Evolutionary conservation across 2,329 filamentous ascomycete species (phyloP).

Genomic region (Aspergillus aculeatus): DNA sequence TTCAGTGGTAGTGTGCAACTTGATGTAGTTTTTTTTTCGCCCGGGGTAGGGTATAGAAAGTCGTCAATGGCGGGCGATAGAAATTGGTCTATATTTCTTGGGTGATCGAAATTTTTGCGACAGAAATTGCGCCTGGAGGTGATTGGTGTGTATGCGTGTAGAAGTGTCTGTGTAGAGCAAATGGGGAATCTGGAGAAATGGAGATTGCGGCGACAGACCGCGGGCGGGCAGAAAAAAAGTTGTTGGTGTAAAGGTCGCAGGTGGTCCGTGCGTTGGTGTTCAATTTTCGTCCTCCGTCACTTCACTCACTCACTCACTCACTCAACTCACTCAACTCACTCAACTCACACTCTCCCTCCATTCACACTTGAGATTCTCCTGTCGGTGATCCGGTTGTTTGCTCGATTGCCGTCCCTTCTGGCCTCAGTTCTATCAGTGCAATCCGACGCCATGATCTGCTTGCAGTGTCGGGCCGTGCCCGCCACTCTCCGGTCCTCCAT

Average conservation of each 20-base stretch:
- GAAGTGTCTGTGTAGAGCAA: background rate
- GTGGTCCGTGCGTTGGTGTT: constrained; percentile 35
- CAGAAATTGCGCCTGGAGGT: background rate
- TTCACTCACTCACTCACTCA: constrained; percentile 8
- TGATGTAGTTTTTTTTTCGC: background rate
- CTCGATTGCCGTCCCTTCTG: background rate
- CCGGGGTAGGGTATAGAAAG: background rate
- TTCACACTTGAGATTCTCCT: background rate
- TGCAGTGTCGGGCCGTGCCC: constrained; percentile 35
- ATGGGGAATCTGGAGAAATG: background rate
- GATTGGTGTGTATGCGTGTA: no score
- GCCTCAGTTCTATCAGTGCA: background rate
- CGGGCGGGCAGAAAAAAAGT: constrained; percentile 15
- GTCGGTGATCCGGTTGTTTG: background rate
- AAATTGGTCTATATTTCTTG: background rate
- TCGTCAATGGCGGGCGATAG: background rate
- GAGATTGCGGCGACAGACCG: background rate
- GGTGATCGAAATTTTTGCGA: no score
- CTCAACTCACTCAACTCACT: constrained; percentile 8
- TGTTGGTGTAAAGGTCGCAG: constrained; percentile 7
- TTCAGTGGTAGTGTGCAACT: background rate
- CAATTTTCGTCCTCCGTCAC: constrained; percentile 34
- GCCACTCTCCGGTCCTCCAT: constrained; percentile 24
- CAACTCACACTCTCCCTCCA: background rate
- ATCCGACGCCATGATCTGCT: constrained; percentile 31